Evolutionary conservation across 208 protist species (phyloP), one percentile per base, ranked within the genome.

Genomic region (Leishmania gerbilli): DNA sequence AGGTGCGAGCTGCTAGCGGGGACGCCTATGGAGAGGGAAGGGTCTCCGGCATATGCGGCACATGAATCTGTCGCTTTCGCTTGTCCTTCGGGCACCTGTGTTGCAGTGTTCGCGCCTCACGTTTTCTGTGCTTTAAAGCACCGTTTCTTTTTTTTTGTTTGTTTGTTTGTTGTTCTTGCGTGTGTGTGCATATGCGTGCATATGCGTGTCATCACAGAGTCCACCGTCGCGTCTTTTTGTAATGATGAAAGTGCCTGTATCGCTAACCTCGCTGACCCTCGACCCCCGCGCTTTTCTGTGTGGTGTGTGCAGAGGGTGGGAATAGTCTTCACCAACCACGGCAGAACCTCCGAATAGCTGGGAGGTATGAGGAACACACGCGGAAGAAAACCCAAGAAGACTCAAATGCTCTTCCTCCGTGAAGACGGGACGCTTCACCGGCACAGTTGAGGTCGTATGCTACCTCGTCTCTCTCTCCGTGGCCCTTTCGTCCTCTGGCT

Each of bases 171-270:
- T 45, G 42, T 45, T 58, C 45, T 47, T 64, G 51, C 62, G 51
- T 34, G 51, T 37, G 34, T 37, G 34, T 37, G 34, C 34, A 0
- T 37, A 37, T 76, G 47, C 19, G n/a, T 53, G 71, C 51, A 17
- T 74, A 53, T 31, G 68, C 40, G 45, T 76, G 72, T 76, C 51
- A 4, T 76, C 72, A 76, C 72, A 76, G 72, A 76, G 51, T 47
- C 34, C 51, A 42, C 51, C 72, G 47, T 76, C 51, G 13, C 17
- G 2, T 62, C 51, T 60, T 60, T 37, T 42, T 37, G 42, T 56
- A n/a, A 45, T 15, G 34, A 51, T 62, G 19, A 74, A 9, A 8
- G 4, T 53, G 17, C 9, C 11, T 51, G 31, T 24, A 47, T 34
- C 0, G 65, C 69, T 34, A 19, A 17, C 24, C 37, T 55, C 27